Evolutionary conservation across 2,329 filamentous ascomycete genomes (phyloP).

Genomic region (Chaetomium olivaceum): DNA sequence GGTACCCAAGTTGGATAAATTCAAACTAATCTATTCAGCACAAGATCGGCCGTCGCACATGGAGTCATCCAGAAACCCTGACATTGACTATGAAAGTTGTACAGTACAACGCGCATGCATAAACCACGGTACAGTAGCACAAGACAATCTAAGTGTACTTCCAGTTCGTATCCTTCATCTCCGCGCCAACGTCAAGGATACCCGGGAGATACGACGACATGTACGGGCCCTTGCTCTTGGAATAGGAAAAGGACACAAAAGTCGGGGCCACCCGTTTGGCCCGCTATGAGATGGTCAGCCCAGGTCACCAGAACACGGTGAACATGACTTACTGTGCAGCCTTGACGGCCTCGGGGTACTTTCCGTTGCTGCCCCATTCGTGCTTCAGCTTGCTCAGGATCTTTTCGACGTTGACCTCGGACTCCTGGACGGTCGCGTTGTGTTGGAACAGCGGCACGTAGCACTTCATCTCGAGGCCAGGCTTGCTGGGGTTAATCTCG

Average conservation of each 20-base stretch:
- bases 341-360: conserved; percentile 7
- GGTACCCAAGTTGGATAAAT: neutral
- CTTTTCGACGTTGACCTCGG: conserved; percentile 10
- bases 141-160: conserved; percentile 3
- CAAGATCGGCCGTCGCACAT: neutral
- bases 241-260: conserved; percentile 16
- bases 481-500: conserved; percentile 14
- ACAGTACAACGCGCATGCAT: neutral
- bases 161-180: conserved; percentile 10
- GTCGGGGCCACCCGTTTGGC: conserved; percentile 7
- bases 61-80: neutral
- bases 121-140: neutral
- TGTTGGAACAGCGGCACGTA: conserved; percentile 18
- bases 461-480: conserved; percentile 15
- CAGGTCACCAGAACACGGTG: no score
- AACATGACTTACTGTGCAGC: conserved; percentile 1
- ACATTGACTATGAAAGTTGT: neutral
- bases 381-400: conserved; percentile 11
- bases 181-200: neutral
- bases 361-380: conserved; percentile 11
- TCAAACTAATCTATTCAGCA: neutral
- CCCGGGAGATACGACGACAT: conserved; percentile 14
- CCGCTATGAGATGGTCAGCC: conserved; percentile 1
- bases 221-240: conserved; percentile 13
- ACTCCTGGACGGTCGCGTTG: conserved; percentile 2